Conservation (phyloP, 768 basidiomycete genomes). For the Piloderma croceum region DNA sequence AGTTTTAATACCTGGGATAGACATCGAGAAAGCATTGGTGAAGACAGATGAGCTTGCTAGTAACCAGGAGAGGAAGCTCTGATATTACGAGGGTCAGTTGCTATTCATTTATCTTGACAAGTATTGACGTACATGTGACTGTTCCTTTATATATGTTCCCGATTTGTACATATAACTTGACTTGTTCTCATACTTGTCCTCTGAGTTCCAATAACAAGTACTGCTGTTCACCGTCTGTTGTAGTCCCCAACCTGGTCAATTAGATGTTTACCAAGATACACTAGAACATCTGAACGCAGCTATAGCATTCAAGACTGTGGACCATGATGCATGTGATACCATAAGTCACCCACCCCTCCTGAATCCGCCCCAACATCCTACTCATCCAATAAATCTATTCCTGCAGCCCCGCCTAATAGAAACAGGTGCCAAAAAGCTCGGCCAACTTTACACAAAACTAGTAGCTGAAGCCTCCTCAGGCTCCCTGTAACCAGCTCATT, state of each 20-base stretch:
- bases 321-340: constrained; percentile 49
- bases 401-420: constrained; percentile 66
- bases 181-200: no score
- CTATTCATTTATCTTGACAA: background rate
- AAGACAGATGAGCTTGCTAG: constrained; percentile 79
- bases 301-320: constrained; percentile 69
- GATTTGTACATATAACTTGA: no score
- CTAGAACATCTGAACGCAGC: constrained; percentile 73
- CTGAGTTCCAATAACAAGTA: no score
- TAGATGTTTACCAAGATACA: constrained; percentile 62
- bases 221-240: no score
- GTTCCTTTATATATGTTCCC: no score
- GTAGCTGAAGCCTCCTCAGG: constrained; percentile 85
- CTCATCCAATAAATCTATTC: constrained; percentile 16
- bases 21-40: constrained; percentile 72
- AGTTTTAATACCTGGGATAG: constrained; percentile 38
- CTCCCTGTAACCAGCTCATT: constrained; percentile 50
- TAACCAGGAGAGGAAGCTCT: constrained; percentile 64
- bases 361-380: background rate
- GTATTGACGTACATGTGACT: constrained; percentile 3
- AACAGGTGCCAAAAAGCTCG: constrained; percentile 77
- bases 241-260: constrained; percentile 68
- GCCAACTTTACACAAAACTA: constrained; percentile 78
- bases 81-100: constrained; percentile 66
- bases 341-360: constrained; percentile 25